Evolutionary conservation across 2,329 filamentous ascomycete species (phyloP), one percentile per base, ranked within the genome.

Genomic region (Dactylellina parvicollis): DNA sequence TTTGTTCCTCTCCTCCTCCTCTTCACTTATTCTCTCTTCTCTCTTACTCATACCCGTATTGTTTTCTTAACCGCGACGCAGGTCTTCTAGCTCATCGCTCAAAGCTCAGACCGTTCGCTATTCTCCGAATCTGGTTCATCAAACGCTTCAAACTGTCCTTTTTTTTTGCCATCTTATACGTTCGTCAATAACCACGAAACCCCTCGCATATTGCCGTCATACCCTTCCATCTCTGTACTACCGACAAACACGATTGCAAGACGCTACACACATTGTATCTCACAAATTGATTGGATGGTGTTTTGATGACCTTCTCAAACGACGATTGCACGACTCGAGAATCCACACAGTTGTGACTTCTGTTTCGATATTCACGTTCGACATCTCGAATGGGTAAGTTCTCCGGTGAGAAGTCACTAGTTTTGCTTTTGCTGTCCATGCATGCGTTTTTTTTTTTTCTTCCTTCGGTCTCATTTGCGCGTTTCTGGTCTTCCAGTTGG

Each of bases 341-440:
- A 52, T 44, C 54, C 12, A 14, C 54, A 52, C 42, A 59, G 40
- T 22, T 36, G 67, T 55, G 47, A 65, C 59, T 54, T 60, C 30
- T 47, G 9, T 32, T 28, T 71, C 46, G 59, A 65, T 65, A 60
- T 62, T 60, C 32, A 71, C 34, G 38, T 36, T 59, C 46, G 47
- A 46, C 26, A 59, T 65, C 67, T 72, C 46, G 59, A 72, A 65
- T 24, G 22, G 67, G 67, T 65, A 72, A 72, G 59, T 72, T 65
- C 67, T 60, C 67, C 67, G 67, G 59, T 59, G 59, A 46, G 42
- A 55, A 42, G 40, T 26, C 54, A 4, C 44, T 30, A 40, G 56
- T n/a, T 71, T 62, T 65, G 54, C 59, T 65, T 65, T 57, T 62
- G 46, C 16, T 32, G 47, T 42, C 18, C 16, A 57, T 60, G 42